phyloP scores from a whole-genome alignment of 495 filamentous ascomycete species.

The Daldinia grandis region DNA sequence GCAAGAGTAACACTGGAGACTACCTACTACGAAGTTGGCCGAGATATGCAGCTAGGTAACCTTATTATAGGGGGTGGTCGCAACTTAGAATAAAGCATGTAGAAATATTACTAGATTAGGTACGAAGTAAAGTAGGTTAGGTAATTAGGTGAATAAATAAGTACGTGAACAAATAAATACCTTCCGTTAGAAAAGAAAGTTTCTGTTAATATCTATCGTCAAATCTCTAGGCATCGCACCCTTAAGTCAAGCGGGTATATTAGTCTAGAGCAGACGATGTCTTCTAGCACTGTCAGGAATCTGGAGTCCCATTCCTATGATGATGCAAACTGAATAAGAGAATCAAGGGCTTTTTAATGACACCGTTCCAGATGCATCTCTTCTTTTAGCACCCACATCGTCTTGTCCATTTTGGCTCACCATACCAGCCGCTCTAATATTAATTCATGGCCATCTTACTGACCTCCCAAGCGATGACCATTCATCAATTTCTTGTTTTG shows the following conservation, averaged over 20 bases:
- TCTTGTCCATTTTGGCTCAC: constrained; percentile 28
- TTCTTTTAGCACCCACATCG: constrained; percentile 8
- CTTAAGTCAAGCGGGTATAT: constrained; percentile 21
- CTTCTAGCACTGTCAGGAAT: constrained; percentile 8
- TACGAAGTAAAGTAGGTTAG: not conserved
- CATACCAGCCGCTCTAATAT: constrained; percentile 32
- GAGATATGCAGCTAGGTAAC: constrained; percentile 35
- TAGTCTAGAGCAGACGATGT: constrained; percentile 19
- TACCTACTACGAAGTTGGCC: not conserved
- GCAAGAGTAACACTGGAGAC: not conserved
- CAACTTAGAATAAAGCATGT: constrained; percentile 4
- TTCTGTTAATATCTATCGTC: constrained; percentile 33
- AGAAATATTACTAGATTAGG: not conserved
- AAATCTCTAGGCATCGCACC: constrained; percentile 25
- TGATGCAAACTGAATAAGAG: constrained; percentile 19
- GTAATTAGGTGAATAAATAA: constrained; percentile 4
- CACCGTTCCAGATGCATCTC: constrained; percentile 19
- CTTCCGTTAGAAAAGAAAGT: constrained; percentile 2
- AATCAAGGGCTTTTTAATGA: constrained; percentile 6
- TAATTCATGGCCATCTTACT: constrained; percentile 27
- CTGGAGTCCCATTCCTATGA: constrained; percentile 7
- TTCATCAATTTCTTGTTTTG: constrained; percentile 30
- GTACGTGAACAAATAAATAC: constrained; percentile 1
- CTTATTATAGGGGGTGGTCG: constrained; percentile 19
- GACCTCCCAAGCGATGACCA: constrained; percentile 3